Conservation (phyloP, 495 filamentous ascomycete genomes). For the Staphylotrichum tortipilum region DNA sequence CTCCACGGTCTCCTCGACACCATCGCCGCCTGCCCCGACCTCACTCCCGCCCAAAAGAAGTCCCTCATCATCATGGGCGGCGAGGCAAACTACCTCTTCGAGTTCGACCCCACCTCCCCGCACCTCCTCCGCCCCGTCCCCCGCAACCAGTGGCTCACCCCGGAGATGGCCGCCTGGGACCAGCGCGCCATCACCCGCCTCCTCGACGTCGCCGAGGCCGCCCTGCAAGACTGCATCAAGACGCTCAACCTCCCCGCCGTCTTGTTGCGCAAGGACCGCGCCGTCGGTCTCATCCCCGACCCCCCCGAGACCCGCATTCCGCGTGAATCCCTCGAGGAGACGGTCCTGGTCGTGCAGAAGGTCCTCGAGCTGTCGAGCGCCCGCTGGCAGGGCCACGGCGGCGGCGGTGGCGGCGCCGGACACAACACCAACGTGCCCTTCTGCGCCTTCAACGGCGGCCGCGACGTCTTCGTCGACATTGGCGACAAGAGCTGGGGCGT, state of each 20-base stretch:
- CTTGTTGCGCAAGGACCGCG: slow-evolving; percentile 82
- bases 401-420: too few species aligned
- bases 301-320: slow-evolving; percentile 54
- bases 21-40: slow-evolving; percentile 51
- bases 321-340: slow-evolving; percentile 90
- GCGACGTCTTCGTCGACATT: slow-evolving; percentile 97
- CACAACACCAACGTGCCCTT: too few species aligned
- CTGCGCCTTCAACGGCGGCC: slow-evolving; percentile 96
- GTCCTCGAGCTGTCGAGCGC: slow-evolving; percentile 68
- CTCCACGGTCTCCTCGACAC: slow-evolving; percentile 78
- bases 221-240: slow-evolving; percentile 66
- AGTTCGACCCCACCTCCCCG: slow-evolving; percentile 49
- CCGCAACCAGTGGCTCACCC: slow-evolving; percentile 66
- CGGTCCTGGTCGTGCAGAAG: slow-evolving; percentile 87
- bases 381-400: slow-evolving; percentile 33
- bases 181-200: slow-evolving; percentile 68
- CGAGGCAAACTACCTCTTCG: slow-evolving; percentile 82
- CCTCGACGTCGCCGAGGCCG: slow-evolving; percentile 77
- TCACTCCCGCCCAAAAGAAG: slow-evolving; percentile 56
- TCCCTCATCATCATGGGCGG: slow-evolving; percentile 82
- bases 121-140: slow-evolving; percentile 55
- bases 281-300: slow-evolving; percentile 78
- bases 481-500: slow-evolving; percentile 97
- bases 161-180: slow-evolving; percentile 80
- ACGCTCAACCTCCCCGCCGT: slow-evolving; percentile 68